Conservation (phyloP, 352 stramenopile genomes). For the Globisporangium carolinianum region DNA sequence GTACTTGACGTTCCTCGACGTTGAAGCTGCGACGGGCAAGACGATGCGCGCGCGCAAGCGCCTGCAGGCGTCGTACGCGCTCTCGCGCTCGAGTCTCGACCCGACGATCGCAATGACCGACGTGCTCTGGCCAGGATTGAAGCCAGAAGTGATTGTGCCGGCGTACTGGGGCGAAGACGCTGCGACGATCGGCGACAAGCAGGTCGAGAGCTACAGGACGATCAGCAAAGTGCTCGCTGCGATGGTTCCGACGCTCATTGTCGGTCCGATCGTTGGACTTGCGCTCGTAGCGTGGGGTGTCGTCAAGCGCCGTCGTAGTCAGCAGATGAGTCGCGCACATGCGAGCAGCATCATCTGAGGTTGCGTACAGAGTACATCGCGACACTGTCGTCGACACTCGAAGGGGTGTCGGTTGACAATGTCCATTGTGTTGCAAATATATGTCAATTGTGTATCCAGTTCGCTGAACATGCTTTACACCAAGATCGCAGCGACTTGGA, state of each 20-base stretch:
- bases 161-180: constrained; percentile 55
- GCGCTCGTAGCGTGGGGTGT: constrained; percentile 29
- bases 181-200: constrained; percentile 27
- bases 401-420: no score
- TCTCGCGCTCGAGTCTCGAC: constrained; percentile 33
- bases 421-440: no score
- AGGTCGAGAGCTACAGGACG: constrained; percentile 43
- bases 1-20: constrained; percentile 56
- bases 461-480: no score
- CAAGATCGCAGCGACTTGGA: no score
- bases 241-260: constrained; percentile 57
- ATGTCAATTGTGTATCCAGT: no score
- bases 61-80: constrained; percentile 44
- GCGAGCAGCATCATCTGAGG: constrained; percentile 24
- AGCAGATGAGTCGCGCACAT: constrained; percentile 15
- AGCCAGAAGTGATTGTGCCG: constrained; percentile 48
- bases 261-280: constrained; percentile 41
- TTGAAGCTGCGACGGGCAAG: constrained; percentile 62
- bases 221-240: constrained; percentile 34
- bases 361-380: no score
- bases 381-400: no score
- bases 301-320: constrained; percentile 33
- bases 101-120: constrained; percentile 48
- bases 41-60: constrained; percentile 63
- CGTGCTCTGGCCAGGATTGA: constrained; percentile 43